Conservation (phyloP, 208 protist genomes). For the Trypanosoma caninum region DNA sequence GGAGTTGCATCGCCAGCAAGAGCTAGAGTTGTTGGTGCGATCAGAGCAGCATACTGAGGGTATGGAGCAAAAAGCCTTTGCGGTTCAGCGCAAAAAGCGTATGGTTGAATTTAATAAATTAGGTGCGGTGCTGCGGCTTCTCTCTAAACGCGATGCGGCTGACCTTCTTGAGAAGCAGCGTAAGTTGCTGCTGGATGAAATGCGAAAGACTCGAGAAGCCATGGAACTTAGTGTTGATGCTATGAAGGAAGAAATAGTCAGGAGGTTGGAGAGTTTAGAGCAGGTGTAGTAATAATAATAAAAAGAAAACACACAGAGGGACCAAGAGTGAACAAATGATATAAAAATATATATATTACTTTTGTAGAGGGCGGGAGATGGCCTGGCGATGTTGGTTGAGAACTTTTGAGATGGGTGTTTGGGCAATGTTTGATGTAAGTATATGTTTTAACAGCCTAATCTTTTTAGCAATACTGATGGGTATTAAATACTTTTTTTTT, state of each 20-base stretch:
- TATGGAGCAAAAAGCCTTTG: slow-evolving; percentile 51
- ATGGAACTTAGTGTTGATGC: slow-evolving; percentile 34
- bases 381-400: too few species aligned
- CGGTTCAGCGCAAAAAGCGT: slow-evolving; percentile 57
- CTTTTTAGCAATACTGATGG: neutral
- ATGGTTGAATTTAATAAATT: slow-evolving; percentile 75
- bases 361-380: too few species aligned
- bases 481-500: neutral
- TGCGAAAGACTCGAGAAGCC: slow-evolving; percentile 37
- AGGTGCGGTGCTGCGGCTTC: slow-evolving; percentile 47
- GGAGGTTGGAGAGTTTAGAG: neutral
- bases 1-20: slow-evolving; percentile 28
- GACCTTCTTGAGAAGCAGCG: slow-evolving; percentile 46
- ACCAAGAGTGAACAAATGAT: neutral
- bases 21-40: slow-evolving; percentile 31
- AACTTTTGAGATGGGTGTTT: neutral
- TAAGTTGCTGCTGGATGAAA: slow-evolving; percentile 38
- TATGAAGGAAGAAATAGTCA: slow-evolving; percentile 17
- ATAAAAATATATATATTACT: neutral
- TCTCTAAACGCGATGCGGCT: slow-evolving; percentile 59
- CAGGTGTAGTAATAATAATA: neutral
- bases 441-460: neutral
- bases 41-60: slow-evolving; percentile 61
- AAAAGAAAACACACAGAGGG: neutral
- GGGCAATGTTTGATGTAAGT: neutral